These are phyloP conservation scores for Cantharellus anzutake DNA, from an alignment of 768 basidiomycete genomes.

Conservation along the genomic window DNA sequence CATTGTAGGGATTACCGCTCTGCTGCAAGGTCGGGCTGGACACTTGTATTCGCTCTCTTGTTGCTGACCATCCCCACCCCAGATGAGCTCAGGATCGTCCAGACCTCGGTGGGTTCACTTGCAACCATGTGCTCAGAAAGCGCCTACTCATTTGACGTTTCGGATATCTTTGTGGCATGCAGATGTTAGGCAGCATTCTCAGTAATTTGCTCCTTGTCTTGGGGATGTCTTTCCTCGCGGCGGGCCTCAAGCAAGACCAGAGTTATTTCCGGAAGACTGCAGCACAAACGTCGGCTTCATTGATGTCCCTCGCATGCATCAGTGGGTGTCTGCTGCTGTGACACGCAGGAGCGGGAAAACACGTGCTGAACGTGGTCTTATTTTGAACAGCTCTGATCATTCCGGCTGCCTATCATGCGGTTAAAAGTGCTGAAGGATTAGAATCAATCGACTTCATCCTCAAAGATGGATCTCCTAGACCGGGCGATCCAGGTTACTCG, in stretches of 20 bases:
- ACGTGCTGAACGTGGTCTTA: neutral
- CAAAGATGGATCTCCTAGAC: neutral
- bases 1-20: constrained; percentile 73
- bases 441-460: neutral
- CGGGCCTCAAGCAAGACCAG: constrained; percentile 45
- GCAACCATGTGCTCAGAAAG: too few species aligned
- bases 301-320: constrained; percentile 70
- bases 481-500: neutral
- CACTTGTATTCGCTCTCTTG: neutral
- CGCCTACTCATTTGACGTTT: neutral
- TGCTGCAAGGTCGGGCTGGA: constrained; percentile 40
- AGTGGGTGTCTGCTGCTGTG: constrained; percentile 24
- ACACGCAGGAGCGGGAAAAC: neutral
- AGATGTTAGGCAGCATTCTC: constrained; percentile 83
- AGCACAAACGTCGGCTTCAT: constrained; percentile 47
- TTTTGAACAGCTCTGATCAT: constrained; percentile 46
- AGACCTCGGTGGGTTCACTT: constrained; percentile 51
- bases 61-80: neutral
- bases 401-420: constrained; percentile 59
- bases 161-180: neutral
- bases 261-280: constrained; percentile 66
- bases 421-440: constrained; percentile 2
- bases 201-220: constrained; percentile 82
- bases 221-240: constrained; percentile 83
- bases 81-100: constrained; percentile 77